These are phyloP conservation scores for Erythrophleum fordii DNA, from an alignment of 306 rosid species.

Conservation along the genomic window DNA sequence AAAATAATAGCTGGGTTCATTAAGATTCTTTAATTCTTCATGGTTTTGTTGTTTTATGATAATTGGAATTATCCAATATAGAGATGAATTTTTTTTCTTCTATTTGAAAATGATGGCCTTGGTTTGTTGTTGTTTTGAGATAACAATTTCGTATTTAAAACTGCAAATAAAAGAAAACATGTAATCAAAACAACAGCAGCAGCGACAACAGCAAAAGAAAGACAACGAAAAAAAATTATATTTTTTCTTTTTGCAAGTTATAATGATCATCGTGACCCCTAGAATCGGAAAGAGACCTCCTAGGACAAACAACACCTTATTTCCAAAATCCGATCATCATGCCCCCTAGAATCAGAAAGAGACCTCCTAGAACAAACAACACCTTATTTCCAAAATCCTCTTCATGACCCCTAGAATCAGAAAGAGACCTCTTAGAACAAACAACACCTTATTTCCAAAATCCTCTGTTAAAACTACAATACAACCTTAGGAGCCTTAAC, in stretches of 20 bases:
- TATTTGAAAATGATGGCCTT: background rate
- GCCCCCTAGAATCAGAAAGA: background rate
- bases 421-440: background rate
- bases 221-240: too few species aligned
- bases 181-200: too few species aligned
- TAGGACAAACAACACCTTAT: background rate
- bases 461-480: too few species aligned
- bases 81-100: background rate
- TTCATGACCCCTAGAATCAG: background rate
- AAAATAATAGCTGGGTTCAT: background rate
- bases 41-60: background rate
- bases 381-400: background rate
- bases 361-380: background rate
- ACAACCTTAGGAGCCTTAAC: background rate
- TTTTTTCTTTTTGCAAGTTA: too few species aligned
- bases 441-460: background rate
- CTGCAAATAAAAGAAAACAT: too few species aligned
- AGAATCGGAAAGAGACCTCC: background rate
- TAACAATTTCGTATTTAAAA: too few species aligned
- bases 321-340: background rate
- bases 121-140: too few species aligned
- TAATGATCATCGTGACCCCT: too few species aligned
- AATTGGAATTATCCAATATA: background rate
- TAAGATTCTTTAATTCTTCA: background rate
- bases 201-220: too few species aligned